Conservation (phyloP, 108 stramenopile species). For the Skeletonema marinoi region DNA sequence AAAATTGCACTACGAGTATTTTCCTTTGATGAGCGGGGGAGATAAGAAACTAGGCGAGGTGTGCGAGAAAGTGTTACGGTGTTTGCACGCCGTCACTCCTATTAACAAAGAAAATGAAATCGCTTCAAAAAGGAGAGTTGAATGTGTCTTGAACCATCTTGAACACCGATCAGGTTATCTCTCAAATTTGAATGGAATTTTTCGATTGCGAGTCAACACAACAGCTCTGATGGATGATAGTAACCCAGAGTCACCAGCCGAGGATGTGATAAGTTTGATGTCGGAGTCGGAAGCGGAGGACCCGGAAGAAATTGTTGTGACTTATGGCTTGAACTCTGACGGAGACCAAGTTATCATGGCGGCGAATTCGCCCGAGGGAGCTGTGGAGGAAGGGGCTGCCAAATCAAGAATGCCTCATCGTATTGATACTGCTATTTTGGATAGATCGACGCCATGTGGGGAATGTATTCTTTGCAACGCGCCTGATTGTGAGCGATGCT, state of each 20-base stretch:
- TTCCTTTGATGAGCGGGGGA: constrained; percentile 16
- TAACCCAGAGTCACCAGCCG: neutral
- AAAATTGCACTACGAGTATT: constrained; percentile 17
- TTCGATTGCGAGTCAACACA: constrained; percentile 17
- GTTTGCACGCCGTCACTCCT: constrained; percentile 14
- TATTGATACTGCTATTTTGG: neutral
- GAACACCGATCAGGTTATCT: constrained; percentile 29
- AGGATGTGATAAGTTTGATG: neutral
- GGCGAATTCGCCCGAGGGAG: neutral
- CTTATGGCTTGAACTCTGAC: constrained; percentile 1
- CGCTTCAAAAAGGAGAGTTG: constrained; percentile 8
- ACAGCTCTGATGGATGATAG: neutral
- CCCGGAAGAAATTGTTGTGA: neutral
- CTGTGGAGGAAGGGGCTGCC: neutral
- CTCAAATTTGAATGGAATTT: constrained; percentile 15
- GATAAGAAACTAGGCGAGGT: constrained; percentile 1
- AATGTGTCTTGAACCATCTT: constrained; percentile 30
- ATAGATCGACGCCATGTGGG: constrained; percentile 1
- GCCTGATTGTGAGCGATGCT: constrained; percentile 36
- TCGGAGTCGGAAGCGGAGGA: neutral
- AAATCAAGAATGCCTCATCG: neutral
- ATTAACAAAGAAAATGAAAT: neutral
- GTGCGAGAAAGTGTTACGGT: constrained; percentile 8
- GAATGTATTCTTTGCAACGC: constrained; percentile 33
- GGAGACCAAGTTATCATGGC: constrained; percentile 9